Base-by-base conservation (phyloP, 176 grass and related monocot genomes). In the Calamus simplicifolius region DNA sequence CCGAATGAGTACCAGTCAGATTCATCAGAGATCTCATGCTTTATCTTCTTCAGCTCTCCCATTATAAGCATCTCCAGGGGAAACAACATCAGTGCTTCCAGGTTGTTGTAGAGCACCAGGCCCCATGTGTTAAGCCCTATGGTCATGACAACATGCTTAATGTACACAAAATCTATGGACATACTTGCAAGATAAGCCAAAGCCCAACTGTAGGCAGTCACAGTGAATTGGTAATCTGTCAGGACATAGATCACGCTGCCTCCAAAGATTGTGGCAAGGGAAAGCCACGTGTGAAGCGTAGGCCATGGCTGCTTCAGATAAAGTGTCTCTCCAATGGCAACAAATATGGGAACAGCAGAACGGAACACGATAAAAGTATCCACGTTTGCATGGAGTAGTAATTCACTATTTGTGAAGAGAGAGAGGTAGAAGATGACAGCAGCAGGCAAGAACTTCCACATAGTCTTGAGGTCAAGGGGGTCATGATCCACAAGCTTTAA, bases 301-400 rank as follows among this genome's bases (percentile, higher is more conserved):
- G 59, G 59, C 59, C 59, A 62, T 62, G 59, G 59, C 59, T 62
- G 59, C 7, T 62, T 62, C 18, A 62, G 59, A 29, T 31, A 62
- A 6, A 62, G 26, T 18, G 59, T 62, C 59, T 62, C 59, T 48
- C 59, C 59, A 62, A 62, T 30, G 18, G 59, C 59, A 3, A 62
- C 59, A 19, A 62, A 62, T 29, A 62, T 18, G 7, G 59, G 59
- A 48, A 62, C 59, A 14, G 28, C 30, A 35, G 59, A 62, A 8
- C 59, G 59, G n/a, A 62, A 62, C 15, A 59, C 57, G 6, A 59
- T 59, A 14, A 59, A 59, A 27, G 57, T 59, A 29, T 59, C 57
- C 4, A 62, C 59, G 48, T 62, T 62, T 16, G 59, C 59, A 62
- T 62, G 59, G 59, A 62, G 59, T 16, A 62, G 59, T 5, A 62